Conservation (phyloP, 2,329 filamentous ascomycete genomes). For the Onygenales sp. region DNA sequence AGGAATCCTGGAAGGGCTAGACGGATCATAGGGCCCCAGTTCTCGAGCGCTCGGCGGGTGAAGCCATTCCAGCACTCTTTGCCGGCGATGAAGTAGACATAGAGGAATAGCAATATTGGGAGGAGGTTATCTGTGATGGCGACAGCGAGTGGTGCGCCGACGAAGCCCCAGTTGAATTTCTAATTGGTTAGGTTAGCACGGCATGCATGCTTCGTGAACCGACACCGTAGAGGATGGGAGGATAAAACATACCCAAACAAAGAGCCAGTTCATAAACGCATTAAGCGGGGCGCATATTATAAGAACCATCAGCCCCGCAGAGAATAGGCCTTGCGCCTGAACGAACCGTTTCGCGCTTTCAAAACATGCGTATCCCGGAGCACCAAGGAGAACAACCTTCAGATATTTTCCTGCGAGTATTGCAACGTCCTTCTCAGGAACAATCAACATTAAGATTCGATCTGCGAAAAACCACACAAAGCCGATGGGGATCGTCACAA, state of each 20-base stretch:
- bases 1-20: constrained; percentile 81
- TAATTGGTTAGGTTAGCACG: constrained; percentile 11
- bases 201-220: not conserved
- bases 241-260: constrained; percentile 56
- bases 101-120: constrained; percentile 61
- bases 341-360: constrained; percentile 77
- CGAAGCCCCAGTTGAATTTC: constrained; percentile 56
- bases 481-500: constrained; percentile 62
- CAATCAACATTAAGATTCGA: constrained; percentile 53
- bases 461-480: constrained; percentile 62
- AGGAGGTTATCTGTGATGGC: constrained; percentile 66
- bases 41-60: constrained; percentile 56
- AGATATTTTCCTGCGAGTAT: constrained; percentile 64
- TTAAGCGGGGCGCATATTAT: constrained; percentile 76
- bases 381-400: constrained; percentile 58
- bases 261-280: constrained; percentile 67
- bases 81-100: constrained; percentile 63
- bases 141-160: constrained; percentile 72
- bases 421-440: constrained; percentile 64
- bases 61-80: constrained; percentile 75
- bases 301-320: constrained; percentile 71
- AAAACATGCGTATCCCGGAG: constrained; percentile 67
- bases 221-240: not conserved
- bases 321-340: constrained; percentile 81
- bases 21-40: constrained; percentile 77